Conservation (phyloP, 2,329 filamentous ascomycete genomes). For the Metarhizium album region DNA sequence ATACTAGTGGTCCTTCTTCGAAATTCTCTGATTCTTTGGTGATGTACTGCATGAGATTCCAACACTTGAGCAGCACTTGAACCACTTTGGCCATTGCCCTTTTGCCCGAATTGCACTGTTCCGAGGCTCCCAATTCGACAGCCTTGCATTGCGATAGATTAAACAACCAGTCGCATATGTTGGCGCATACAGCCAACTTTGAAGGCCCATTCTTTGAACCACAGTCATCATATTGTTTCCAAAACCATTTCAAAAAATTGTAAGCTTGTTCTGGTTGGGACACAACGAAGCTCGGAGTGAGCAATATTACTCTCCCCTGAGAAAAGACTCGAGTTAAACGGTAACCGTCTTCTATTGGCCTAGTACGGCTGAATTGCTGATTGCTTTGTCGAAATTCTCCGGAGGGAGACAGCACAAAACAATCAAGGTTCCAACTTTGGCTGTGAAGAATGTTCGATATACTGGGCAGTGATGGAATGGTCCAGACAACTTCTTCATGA, state of each 20-base stretch:
- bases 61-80: conserved; percentile 13
- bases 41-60: conserved; percentile 11
- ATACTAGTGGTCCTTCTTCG: conserved; percentile 26
- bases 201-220: conserved; percentile 8
- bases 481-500: conserved; percentile 30
- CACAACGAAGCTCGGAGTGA: conserved; percentile 31
- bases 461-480: conserved; percentile 28
- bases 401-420: conserved; percentile 27
- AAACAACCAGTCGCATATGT: conserved; percentile 19
- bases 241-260: conserved; percentile 26
- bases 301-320: conserved; percentile 23
- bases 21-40: conserved; percentile 8
- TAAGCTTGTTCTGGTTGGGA: conserved; percentile 24
- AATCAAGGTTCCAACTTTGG: conserved; percentile 17
- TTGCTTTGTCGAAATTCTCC: background rate
- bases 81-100: background rate
- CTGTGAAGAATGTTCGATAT: conserved; percentile 23
- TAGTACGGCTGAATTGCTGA: background rate
- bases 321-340: conserved; percentile 20
- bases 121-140: background rate
- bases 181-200: conserved; percentile 20
- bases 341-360: conserved; percentile 10
- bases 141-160: conserved; percentile 16
- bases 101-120: background rate
- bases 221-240: conserved; percentile 11